Evolutionary conservation across 495 filamentous ascomycete genomes (phyloP).

Genomic region (Neurospora sp.): DNA sequence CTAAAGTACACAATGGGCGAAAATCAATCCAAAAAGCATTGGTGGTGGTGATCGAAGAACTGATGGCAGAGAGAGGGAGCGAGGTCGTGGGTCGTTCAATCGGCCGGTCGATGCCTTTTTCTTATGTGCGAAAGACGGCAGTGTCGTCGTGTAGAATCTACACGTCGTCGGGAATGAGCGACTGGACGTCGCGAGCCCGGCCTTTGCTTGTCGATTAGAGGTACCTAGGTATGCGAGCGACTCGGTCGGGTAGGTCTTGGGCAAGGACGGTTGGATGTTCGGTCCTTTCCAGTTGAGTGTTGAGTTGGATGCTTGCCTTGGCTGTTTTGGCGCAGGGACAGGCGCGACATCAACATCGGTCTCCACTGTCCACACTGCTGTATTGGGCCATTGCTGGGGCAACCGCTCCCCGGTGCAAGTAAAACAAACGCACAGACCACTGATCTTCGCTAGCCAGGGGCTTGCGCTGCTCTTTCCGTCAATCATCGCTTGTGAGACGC

Average conservation of each 20-base stretch:
- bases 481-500: background rate
- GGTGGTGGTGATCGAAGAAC: background rate
- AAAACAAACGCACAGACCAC: background rate
- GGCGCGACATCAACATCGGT: background rate
- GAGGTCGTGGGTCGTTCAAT: background rate
- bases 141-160: background rate
- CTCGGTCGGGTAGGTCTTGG: background rate
- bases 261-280: background rate
- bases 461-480: background rate
- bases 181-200: background rate
- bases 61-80: background rate
- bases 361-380: background rate
- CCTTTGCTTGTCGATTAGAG: background rate
- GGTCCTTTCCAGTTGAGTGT: background rate
- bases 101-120: background rate
- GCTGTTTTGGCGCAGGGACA: background rate
- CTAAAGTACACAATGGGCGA: background rate
- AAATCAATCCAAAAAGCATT: background rate
- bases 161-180: background rate
- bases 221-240: background rate
- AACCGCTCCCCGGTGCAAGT: background rate
- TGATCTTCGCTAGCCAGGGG: background rate
- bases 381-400: background rate
- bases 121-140: background rate
- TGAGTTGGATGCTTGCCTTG: background rate